Evolutionary conservation across 306 rosid genomes (phyloP).

Genomic region (Cucurbita pepo): DNA sequence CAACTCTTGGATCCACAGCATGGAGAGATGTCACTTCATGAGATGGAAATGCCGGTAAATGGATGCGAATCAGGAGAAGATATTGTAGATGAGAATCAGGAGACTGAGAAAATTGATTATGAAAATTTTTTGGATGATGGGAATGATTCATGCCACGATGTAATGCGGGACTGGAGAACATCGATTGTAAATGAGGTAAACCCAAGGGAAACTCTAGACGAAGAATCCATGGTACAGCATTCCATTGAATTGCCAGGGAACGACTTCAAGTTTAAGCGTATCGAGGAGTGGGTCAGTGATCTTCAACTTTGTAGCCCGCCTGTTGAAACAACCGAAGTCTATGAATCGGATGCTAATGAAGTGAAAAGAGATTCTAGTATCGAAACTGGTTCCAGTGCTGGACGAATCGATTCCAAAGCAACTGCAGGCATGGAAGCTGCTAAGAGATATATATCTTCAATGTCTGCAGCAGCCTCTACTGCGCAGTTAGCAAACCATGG

Average conservation of each 20-base stretch:
- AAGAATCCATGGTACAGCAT: slow-evolving; percentile 22
- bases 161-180: slow-evolving; percentile 56
- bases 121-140: slow-evolving; percentile 35
- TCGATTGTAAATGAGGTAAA: slow-evolving; percentile 30
- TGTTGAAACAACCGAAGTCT: slow-evolving; percentile 38
- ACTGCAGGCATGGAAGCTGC: slow-evolving; percentile 77
- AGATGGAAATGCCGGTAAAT: slow-evolving; percentile 23
- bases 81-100: slow-evolving; percentile 21
- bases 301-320: slow-evolving; percentile 44
- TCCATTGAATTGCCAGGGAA: slow-evolving; percentile 24
- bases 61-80: slow-evolving; percentile 24
- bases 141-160: slow-evolving; percentile 35
- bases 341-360: slow-evolving; percentile 20
- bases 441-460: slow-evolving; percentile 66
- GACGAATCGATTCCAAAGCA: slow-evolving; percentile 30
- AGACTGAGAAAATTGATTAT: slow-evolving; percentile 20
- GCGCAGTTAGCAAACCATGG: slow-evolving; percentile 86
- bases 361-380: slow-evolving; percentile 19
- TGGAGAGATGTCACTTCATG: slow-evolving; percentile 20
- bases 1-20: slow-evolving; percentile 22
- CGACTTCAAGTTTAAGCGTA: slow-evolving; percentile 60
- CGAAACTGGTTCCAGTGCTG: slow-evolving; percentile 12
- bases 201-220: slow-evolving; percentile 16
- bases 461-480: slow-evolving; percentile 44
- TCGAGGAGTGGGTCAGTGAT: slow-evolving; percentile 77